Evolutionary conservation across 805 yeast genomes (phyloP), one percentile per base, ranked within the genome.

Genomic region (Wickerhamomyces bisporus): DNA sequence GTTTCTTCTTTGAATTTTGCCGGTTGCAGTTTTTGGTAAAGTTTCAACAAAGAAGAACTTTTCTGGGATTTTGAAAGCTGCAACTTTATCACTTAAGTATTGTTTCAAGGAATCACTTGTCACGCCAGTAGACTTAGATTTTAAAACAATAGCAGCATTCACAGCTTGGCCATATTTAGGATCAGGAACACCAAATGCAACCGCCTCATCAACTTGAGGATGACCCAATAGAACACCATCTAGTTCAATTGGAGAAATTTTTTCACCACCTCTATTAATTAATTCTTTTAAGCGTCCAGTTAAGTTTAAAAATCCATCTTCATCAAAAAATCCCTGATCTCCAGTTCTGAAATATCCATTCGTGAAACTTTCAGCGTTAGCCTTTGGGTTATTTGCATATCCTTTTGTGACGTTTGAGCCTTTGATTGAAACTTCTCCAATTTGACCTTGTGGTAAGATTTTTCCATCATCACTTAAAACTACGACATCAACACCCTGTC

Each of bases 261-360:
- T 81, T 60, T 81, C 89, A 40, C 89, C 89, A 18, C 86, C 89
- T 36, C 87, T 73, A 56, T 80, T 81, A 52, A 81, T 82, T 48
- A 82, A 64, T 58, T 81, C 89, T 58, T 82, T 81, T 48, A 82
- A 69, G 44, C 89, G 68, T 25, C 89, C 88, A 20, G 86, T 80
- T 44, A 81, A 64, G 11, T 69, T 66, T 23, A 81, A 59, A 53
- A 76, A 75, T 0, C 81, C 79, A 36, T 80, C 81, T 5, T 57
- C 49, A 52, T 80, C 84, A 35, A 75, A 55, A 47, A 61, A 70
- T 2, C 88, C 89, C 55, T 82, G 84, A 54, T 83, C 93, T 34
- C 93, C 93, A 5, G 93, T 83, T 45, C 86, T 71, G 73, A 83
- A 83, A 58, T 68, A 81, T 18, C 69, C 65, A 36, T 61, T 46